Percentiles rank a stretch among this genome's conserved stretches.
These are phyloP conservation scores for Hirschfeldia incana DNA, from an alignment of 345 rosid genomes.

Conservation along the genomic window DNA sequence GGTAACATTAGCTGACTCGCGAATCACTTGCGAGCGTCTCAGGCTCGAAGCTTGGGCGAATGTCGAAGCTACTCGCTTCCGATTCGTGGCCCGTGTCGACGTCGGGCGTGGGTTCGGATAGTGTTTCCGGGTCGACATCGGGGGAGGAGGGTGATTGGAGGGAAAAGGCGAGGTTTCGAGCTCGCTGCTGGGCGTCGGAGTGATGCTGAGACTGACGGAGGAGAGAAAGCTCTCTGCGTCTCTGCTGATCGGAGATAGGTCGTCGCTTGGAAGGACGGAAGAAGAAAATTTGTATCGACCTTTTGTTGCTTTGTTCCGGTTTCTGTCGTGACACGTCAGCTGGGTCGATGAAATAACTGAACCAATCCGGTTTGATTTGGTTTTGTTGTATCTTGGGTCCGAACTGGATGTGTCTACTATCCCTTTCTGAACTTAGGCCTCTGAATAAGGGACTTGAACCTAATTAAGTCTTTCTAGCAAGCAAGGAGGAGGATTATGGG, in stretches of 20 bases:
- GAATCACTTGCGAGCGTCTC: slow-evolving; percentile 82
- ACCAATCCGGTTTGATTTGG: too few relatives aligned
- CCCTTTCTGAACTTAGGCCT: too few relatives aligned
- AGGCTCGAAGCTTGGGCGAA: slow-evolving; percentile 74
- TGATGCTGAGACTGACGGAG: slow-evolving; percentile 79
- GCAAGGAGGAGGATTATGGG: too few relatives aligned
- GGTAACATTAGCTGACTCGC: slow-evolving; percentile 91
- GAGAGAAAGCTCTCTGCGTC: slow-evolving; percentile 76
- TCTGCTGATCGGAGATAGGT: slow-evolving; percentile 85
- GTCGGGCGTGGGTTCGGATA: slow-evolving; percentile 37
- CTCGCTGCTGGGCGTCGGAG: slow-evolving; percentile 80
- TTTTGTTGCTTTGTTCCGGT: too few relatives aligned
- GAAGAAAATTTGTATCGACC: too few relatives aligned
- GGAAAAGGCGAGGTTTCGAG: slow-evolving; percentile 75
- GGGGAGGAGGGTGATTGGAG: slow-evolving; percentile 43
- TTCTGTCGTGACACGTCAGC: too few relatives aligned
- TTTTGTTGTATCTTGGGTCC: too few relatives aligned
- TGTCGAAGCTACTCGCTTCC: slow-evolving; percentile 53
- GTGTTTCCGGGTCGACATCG: slow-evolving; percentile 46
- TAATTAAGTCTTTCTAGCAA: too few relatives aligned
- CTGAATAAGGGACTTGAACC: too few relatives aligned
- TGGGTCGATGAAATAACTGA: too few relatives aligned
- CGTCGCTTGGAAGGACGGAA: slow-evolving; percentile 82
- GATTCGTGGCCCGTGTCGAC: slow-evolving; percentile 32
- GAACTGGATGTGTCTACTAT: too few relatives aligned